phyloP scores from a whole-genome alignment of 1,139 yeast genomes.

The Lodderomyces margitis region DNA sequence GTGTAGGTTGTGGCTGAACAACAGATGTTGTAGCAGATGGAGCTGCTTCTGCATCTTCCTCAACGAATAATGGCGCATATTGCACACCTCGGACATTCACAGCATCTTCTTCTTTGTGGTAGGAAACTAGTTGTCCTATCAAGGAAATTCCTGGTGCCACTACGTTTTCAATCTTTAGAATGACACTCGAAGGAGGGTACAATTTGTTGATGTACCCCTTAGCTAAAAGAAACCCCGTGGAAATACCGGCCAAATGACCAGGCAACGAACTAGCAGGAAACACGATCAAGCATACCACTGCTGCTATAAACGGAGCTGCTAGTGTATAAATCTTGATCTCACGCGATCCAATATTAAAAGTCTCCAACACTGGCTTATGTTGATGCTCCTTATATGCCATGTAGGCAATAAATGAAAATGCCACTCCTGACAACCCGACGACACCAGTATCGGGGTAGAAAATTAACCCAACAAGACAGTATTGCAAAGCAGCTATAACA shows the following conservation, averaged over 20 bases:
- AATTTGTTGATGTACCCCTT: constrained; percentile 54
- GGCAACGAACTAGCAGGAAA: constrained; percentile 58
- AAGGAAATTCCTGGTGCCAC: constrained; percentile 47
- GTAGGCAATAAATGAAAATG: constrained; percentile 67
- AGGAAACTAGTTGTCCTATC: constrained; percentile 55
- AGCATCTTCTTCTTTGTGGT: constrained; percentile 57
- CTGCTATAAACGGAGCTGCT: constrained; percentile 54
- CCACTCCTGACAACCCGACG: constrained; percentile 73
- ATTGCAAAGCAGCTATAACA: constrained; percentile 66
- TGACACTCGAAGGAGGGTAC: constrained; percentile 65
- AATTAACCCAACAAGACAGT: constrained; percentile 53
- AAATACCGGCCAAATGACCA: constrained; percentile 59
- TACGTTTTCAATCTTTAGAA: constrained; percentile 65
- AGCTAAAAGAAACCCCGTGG: constrained; percentile 48
- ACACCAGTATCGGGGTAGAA: constrained; percentile 56
- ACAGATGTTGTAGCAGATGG: constrained; percentile 2
- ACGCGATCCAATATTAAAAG: constrained; percentile 15
- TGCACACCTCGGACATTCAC: constrained; percentile 39
- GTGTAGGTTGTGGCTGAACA: constrained; percentile 4
- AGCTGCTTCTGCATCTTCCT: constrained; percentile 24
- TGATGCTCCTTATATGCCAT: constrained; percentile 60
- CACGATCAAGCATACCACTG: constrained; percentile 52
- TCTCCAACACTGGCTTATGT: constrained; percentile 42
- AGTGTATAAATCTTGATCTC: constrained; percentile 55
- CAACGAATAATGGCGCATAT: constrained; percentile 33